Conservation (phyloP, 208 protist species). For the Wallacemonas sp. region DNA sequence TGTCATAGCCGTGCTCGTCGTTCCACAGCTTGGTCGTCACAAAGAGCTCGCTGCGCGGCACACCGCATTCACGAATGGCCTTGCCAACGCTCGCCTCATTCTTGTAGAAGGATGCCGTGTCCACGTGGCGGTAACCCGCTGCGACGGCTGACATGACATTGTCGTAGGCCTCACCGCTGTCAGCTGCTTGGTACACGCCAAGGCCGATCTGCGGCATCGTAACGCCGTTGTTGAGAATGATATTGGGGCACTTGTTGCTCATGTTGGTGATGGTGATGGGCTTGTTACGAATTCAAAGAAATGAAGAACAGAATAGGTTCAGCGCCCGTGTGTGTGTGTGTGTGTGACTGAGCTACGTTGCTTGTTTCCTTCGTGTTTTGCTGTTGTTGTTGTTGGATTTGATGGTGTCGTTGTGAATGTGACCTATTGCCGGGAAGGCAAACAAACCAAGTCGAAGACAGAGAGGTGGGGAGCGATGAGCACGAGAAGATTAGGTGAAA, state of each 20-base stretch:
- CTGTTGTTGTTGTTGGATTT: not conserved
- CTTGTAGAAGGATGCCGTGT: slow-evolving; percentile 79
- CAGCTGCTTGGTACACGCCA: slow-evolving; percentile 66
- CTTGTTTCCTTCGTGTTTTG: too few species aligned
- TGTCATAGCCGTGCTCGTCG: slow-evolving; percentile 58
- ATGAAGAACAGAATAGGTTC: not conserved
- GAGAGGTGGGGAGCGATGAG: not conserved
- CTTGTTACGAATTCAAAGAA: not conserved
- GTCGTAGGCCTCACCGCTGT: slow-evolving; percentile 42
- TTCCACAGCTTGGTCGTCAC: slow-evolving; percentile 91
- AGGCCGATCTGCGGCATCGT: slow-evolving; percentile 80
- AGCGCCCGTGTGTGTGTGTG: too few species aligned
- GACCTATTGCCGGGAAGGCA: not conserved
- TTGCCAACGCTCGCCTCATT: slow-evolving; percentile 78
- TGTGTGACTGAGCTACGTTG: too few species aligned
- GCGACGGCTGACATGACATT: slow-evolving; percentile 56
- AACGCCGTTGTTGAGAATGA: slow-evolving; percentile 64
- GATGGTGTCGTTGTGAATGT: too few species aligned
- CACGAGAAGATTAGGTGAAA: too few species aligned
- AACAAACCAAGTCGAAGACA: slow-evolving; percentile 3
- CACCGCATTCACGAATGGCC: slow-evolving; percentile 48
- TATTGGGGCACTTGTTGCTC: slow-evolving; percentile 17
- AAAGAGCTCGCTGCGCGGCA: slow-evolving; percentile 88
- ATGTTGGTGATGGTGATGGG: slow-evolving; percentile 2
- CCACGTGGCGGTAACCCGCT: slow-evolving; percentile 87